These are phyloP conservation scores for Xylariaceae sp. DNA, from an alignment of 2,329 filamentous ascomycete species.

Conservation along the genomic window DNA sequence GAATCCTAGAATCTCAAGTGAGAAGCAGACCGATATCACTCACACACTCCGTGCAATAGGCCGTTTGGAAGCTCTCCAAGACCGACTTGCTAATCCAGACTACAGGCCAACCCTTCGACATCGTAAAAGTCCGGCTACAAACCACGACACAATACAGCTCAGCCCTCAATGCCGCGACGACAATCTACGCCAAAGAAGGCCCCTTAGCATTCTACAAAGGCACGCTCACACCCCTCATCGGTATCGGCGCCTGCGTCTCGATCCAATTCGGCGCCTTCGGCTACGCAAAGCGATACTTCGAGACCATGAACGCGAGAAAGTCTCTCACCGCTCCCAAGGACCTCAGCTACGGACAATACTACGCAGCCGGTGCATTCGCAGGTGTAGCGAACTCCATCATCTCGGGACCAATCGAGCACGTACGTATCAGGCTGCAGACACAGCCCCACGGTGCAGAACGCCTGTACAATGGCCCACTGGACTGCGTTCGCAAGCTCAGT, in stretches of 20 bases:
- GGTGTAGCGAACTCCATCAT: constrained; percentile 86
- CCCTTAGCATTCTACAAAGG: constrained; percentile 93
- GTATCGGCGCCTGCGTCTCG: constrained; percentile 96
- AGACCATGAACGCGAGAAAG: constrained; percentile 66
- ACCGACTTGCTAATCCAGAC: neutral
- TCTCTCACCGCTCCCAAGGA: constrained; percentile 53
- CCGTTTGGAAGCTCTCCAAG: neutral
- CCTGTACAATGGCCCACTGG: constrained; percentile 80
- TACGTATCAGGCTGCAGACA: constrained; percentile 92
- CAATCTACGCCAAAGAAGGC: constrained; percentile 87
- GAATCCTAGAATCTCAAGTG: neutral
- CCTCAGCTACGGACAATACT: constrained; percentile 84
- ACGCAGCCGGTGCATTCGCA: constrained; percentile 84
- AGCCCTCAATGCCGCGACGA: constrained; percentile 74
- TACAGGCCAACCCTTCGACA: constrained; percentile 74
- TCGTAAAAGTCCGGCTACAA: constrained; percentile 95
- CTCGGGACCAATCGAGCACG: constrained; percentile 92
- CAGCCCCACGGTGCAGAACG: constrained; percentile 82
- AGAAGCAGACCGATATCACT: neutral
- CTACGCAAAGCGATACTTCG: constrained; percentile 81
- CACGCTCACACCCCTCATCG: constrained; percentile 88
- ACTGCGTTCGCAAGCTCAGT: constrained; percentile 85
- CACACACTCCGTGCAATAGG: neutral
- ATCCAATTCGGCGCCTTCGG: constrained; percentile 98
- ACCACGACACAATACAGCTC: constrained; percentile 79